Conservation (phyloP, 805 yeast genomes). For the Cyberlindnera xylosilytica region DNA sequence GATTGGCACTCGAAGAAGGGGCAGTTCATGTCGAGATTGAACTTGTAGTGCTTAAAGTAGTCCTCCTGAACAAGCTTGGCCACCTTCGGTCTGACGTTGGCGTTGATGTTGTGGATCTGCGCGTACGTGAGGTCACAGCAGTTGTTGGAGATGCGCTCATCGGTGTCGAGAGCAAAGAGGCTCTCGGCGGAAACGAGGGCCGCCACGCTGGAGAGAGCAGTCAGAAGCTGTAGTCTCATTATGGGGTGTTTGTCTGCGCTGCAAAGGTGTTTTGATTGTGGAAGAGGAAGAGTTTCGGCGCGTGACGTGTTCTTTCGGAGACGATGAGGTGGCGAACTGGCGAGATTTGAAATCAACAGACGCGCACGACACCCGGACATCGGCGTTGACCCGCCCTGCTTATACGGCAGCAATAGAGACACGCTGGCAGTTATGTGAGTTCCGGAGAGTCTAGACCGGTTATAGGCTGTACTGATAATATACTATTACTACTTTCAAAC, state of each 20-base stretch:
- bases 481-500: too few species aligned
- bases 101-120: conserved; percentile 51
- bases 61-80: conserved; percentile 61
- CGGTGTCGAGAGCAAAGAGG: conserved; percentile 20
- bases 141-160: conserved; percentile 19
- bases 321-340: not conserved
- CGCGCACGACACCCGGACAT: not conserved
- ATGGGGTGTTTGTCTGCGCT: not conserved
- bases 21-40: conserved; percentile 80
- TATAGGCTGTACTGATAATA: too few species aligned
- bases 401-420: too few species aligned
- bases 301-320: not conserved
- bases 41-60: conserved; percentile 70
- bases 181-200: conserved; percentile 7
- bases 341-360: conserved; percentile 1
- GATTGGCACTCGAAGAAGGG: conserved; percentile 76
- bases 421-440: too few species aligned
- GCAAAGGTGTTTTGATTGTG: not conserved
- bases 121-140: conserved; percentile 40
- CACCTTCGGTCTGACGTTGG: conserved; percentile 52
- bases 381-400: not conserved
- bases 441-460: too few species aligned
- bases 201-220: not conserved
- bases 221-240: conserved; percentile 2
- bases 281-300: not conserved